Percentiles rank a stretch among this genome's conserved stretches.
phyloP scores from a whole-genome alignment of 1,284 basidiomycete species.

The Schizophyllum commune region DNA sequence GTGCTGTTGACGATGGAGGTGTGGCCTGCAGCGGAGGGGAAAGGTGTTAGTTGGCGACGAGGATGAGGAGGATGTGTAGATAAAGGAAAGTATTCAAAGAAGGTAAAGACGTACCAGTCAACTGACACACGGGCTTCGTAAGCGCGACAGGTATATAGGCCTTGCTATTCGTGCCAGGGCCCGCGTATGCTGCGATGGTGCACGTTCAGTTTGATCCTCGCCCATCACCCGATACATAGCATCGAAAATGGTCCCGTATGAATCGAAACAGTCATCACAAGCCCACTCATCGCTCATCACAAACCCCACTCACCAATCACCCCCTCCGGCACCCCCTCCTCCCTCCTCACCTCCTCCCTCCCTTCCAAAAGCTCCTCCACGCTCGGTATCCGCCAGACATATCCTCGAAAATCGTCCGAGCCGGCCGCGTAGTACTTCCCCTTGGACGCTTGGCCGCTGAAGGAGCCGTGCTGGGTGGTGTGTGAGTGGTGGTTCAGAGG shows the following conservation, averaged over 20 bases:
- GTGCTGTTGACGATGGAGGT: conserved; percentile 68
- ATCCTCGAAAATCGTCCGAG: conserved; percentile 74
- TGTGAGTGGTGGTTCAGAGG: no score
- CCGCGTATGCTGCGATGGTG: background rate
- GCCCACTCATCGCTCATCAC: no score
- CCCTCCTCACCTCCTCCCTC: background rate
- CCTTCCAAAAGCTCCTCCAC: background rate
- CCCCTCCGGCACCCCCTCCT: background rate
- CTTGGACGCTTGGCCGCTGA: conserved; percentile 49
- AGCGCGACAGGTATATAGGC: background rate
- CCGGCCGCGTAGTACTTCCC: conserved; percentile 62
- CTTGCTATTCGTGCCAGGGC: background rate
- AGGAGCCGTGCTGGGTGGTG: conserved; percentile 65
- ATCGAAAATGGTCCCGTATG: background rate
- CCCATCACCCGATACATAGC: background rate
- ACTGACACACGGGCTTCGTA: background rate
- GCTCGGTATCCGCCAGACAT: conserved; percentile 47
- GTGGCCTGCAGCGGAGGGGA: conserved; percentile 38
- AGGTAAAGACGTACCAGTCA: background rate
- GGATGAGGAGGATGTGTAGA: no score
- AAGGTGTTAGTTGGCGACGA: no score
- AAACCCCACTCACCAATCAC: background rate
- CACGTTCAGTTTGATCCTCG: no score
- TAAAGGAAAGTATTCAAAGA: background rate
- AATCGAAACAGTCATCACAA: no score